Evolutionary conservation across 73 alveolate species (phyloP).

Genomic region (Blepharisma japonicum): DNA sequence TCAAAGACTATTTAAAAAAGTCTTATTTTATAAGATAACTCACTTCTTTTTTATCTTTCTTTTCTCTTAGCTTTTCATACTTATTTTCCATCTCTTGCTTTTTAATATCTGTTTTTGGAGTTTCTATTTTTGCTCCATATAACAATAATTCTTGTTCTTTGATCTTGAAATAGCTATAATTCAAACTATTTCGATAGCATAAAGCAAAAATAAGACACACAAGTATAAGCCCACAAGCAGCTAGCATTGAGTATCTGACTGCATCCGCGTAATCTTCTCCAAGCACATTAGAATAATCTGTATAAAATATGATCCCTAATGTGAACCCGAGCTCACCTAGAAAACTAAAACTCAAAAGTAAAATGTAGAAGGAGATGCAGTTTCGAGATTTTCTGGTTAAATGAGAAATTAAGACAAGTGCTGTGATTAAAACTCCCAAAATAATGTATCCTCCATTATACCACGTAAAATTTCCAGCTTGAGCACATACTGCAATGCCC

Average conservation of each 20-base stretch:
- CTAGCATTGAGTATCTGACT: constrained; percentile 17
- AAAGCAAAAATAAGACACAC: background rate
- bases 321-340: constrained; percentile 1
- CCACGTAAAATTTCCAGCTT: background rate
- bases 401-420: background rate
- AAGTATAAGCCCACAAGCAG: background rate
- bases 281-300: background rate
- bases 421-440: background rate
- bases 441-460: constrained; percentile 8
- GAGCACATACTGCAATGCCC: constrained; percentile 5
- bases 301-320: background rate
- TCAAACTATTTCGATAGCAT: constrained; percentile 1
- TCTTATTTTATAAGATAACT: no score
- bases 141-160: no score
- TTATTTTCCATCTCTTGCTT: no score
- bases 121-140: no score
- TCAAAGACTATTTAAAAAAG: no score
- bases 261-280: background rate
- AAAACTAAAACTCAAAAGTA: background rate
- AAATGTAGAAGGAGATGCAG: background rate
- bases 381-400: background rate
- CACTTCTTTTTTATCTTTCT: no score
- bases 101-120: no score
- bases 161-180: background rate
- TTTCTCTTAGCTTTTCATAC: no score